Base-by-base conservation (phyloP, 371 early-diverging fungal species). In the Cokeromyces recurvatus region DNA sequence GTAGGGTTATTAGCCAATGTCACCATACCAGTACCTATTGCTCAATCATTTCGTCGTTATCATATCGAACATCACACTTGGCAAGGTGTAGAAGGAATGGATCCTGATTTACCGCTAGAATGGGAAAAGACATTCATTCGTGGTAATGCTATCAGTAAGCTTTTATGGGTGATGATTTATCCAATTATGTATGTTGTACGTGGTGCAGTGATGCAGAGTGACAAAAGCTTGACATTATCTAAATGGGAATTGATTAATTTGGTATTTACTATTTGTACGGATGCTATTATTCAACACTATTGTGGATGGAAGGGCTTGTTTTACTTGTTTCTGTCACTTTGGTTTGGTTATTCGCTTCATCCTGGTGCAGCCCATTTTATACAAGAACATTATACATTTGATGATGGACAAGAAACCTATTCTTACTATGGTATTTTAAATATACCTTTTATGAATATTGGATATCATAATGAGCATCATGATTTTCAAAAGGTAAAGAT, bases 401-500 rank as follows among this genome's bases (percentile, higher is more conserved):
- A 81, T 40, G 88, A 92, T 55, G 97, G 94, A 12, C 92, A 93
- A 68, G 97, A 98, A 68, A 97, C 97, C 1, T 97, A 97, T 71
- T 91, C 91, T 23, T 98, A 98, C 84, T 98, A 98, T 59, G 97
- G 97, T 35, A 67, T 79, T 37, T 74, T 94, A 37, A 98, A 97
- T 72, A 46, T 72, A 34, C 77, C 87, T 29, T 89, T 81, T 55
- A 79, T 90, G 76, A 91, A 90, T 71, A 90, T 93, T 51, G 91
- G 91, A 20, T 93, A 92, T 66, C 97, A 98, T 74, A 96, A 94
- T 67, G 97, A 98, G 77, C 97, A 98, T 77, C 97, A 97, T 74
- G 98, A 98, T 71, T 96, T 91, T 68, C 83, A 77, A 55, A 79
- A 77, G 55, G 78, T 86, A 63, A 51, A 11, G n/a, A n/a, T n/a